Percentiles rank a stretch among this genome's conserved stretches.
Evolutionary conservation across 2,329 filamentous ascomycete species (phyloP).

Genomic region (Pyrenochaeta sp.): DNA sequence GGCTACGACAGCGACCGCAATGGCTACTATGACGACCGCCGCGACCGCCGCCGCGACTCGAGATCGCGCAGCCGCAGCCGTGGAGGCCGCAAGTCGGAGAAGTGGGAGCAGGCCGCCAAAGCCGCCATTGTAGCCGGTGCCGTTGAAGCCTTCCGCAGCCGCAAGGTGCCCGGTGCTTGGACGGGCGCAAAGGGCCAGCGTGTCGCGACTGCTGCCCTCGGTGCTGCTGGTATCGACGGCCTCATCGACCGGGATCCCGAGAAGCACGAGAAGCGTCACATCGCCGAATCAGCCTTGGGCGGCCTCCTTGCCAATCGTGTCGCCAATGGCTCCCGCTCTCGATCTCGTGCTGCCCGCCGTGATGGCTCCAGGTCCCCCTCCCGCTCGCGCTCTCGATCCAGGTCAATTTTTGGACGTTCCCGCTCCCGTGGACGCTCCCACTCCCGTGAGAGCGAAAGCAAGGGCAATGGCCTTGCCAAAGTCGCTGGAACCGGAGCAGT

Average conservation of each 20-base stretch:
- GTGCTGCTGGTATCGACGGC: slow-evolving; percentile 86
- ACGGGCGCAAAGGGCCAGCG: slow-evolving; percentile 91
- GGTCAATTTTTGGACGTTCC: slow-evolving; percentile 49
- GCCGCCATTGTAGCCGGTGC: slow-evolving; percentile 89
- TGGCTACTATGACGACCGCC: slow-evolving; percentile 37
- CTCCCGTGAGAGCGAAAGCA: slow-evolving; percentile 56
- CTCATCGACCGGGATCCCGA: slow-evolving; percentile 72
- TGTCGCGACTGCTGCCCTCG: slow-evolving; percentile 83
- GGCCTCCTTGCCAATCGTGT: slow-evolving; percentile 86
- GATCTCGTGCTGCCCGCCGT: slow-evolving; percentile 58
- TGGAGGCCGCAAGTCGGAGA: slow-evolving; percentile 62
- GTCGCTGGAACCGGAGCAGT: slow-evolving; percentile 58
- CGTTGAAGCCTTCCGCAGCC: slow-evolving; percentile 87
- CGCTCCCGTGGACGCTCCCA: slow-evolving; percentile 55
- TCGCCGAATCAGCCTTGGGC: slow-evolving; percentile 86
- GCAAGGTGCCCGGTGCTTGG: slow-evolving; percentile 89
- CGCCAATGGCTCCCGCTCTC: slow-evolving; percentile 77
- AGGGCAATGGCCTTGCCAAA: slow-evolving; percentile 56
- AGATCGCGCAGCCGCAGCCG: slow-evolving; percentile 58
- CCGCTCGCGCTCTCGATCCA: slow-evolving; percentile 73
- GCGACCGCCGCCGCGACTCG: slow-evolving; percentile 59
- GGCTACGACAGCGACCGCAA: slow-evolving; percentile 55
- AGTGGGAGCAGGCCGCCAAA: slow-evolving; percentile 80
- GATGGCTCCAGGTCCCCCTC: slow-evolving; percentile 47
- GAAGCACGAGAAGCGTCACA: slow-evolving; percentile 78